Conservation (phyloP, 2,329 filamentous ascomycete genomes). For the Stromatinia cepivora region DNA sequence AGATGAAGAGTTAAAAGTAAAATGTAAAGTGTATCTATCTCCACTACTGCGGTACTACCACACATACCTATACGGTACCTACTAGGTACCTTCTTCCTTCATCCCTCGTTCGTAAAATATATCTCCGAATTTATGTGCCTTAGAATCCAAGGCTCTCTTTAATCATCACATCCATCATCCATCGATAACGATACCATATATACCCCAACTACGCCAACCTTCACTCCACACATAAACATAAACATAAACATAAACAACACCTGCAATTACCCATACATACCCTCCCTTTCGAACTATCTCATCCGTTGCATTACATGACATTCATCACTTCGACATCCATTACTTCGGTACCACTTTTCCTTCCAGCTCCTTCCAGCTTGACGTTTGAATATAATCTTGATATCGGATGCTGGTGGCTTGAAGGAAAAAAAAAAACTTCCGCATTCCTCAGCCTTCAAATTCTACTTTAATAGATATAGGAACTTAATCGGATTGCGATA, state of each 20-base stretch:
- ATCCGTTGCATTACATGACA: neutral
- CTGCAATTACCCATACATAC: neutral
- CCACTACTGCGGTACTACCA: no score
- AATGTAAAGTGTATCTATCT: no score
- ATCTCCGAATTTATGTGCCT: neutral
- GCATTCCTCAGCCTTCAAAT: slow-evolving; percentile 9
- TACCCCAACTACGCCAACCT: neutral
- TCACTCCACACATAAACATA: neutral
- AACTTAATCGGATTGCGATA: neutral
- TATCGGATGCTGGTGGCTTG: slow-evolving; percentile 11
- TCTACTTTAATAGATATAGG: slow-evolving; percentile 2
- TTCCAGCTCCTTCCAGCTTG: neutral
- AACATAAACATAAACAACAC: neutral
- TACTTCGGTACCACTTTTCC: neutral
- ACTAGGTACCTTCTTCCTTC: neutral
- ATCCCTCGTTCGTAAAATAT: neutral
- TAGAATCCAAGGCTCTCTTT: no score
- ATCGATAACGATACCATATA: slow-evolving; percentile 12
- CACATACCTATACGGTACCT: no score
- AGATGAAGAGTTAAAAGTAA: no score
- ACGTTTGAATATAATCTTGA: slow-evolving; percentile 10
- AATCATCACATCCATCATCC: neutral
- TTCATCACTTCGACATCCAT: neutral
- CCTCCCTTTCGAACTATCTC: neutral
- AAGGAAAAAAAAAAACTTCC: neutral